These are phyloP conservation scores for Pythium phragmitis DNA, from an alignment of 352 stramenopile genomes.

Conservation along the genomic window DNA sequence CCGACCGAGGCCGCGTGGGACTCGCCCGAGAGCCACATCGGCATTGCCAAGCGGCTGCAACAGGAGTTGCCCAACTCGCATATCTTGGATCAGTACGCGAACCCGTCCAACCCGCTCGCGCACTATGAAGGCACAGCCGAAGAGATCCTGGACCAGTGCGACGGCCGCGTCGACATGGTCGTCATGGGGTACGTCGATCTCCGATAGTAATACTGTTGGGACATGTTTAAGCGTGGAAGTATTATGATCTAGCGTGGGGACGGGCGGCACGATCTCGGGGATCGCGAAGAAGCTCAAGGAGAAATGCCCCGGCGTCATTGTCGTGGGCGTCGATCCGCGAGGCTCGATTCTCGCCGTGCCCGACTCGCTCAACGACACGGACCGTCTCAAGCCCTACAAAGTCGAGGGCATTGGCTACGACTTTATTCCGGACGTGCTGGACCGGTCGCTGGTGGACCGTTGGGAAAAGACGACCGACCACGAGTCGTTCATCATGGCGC, in stretches of 20 bases:
- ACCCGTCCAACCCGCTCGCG: slow-evolving; percentile 94
- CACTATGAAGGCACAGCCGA: slow-evolving; percentile 96
- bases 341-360: slow-evolving; percentile 93
- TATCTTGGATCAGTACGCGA: slow-evolving; percentile 97
- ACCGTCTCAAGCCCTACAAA: slow-evolving; percentile 89
- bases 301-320: slow-evolving; percentile 75
- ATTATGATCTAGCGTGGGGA: slow-evolving; percentile 79
- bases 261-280: slow-evolving; percentile 94
- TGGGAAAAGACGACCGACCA: slow-evolving; percentile 95
- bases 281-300: slow-evolving; percentile 94
- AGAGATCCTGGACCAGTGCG: slow-evolving; percentile 92
- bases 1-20: slow-evolving; percentile 95
- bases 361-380: slow-evolving; percentile 92
- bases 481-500: slow-evolving; percentile 93
- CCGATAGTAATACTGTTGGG: background rate
- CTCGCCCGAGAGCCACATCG: slow-evolving; percentile 94
- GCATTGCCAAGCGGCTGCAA: slow-evolving; percentile 91
- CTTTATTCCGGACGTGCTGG: slow-evolving; percentile 95
- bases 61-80: slow-evolving; percentile 94
- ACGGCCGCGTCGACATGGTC: slow-evolving; percentile 93
- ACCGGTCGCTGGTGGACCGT: slow-evolving; percentile 90
- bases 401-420: slow-evolving; percentile 98
- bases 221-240: background rate
- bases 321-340: slow-evolving; percentile 89
- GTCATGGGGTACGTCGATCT: slow-evolving; percentile 64